Evolutionary conservation across 371 early-diverging fungal species (phyloP), one percentile per base, ranked within the genome.

Genomic region (Mucor saturninus): DNA sequence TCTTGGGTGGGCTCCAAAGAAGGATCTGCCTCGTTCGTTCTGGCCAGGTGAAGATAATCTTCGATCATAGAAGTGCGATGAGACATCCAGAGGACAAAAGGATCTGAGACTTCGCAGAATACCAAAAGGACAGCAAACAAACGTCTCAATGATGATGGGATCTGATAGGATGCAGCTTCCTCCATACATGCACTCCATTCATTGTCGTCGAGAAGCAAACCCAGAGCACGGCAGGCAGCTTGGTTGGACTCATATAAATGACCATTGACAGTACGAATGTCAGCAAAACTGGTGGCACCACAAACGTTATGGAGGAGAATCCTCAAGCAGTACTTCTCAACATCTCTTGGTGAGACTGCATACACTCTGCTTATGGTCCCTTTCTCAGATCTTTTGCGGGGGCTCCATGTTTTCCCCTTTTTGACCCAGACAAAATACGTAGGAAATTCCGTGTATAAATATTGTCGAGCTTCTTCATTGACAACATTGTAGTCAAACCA

Each of bases 311-410:
- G n/a, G 7, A 74, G 54, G 30, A 73, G 26, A 21, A 67, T 43
- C 0, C 68, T 54, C 13, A 74, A 57, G 45, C 61, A 61, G 39
- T 21, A 70, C 32, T 54, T 67, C 29, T 74, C 68, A 9, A 46
- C 31, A 21, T 65, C 71, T 28, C 30, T 68, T 26, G 68, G 68
- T 7, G 53, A 66, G 5, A 63, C 43, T 6, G 63, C 54, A 37
- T 69, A 65, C 4, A 73, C 51, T 9, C 67, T 46, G 13, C 62
- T 55, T 48, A 77, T 53, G 37, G 58, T 73, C 59, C 45, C 58
- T 26, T 65, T 56, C 7, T 32, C 42, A 6, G 56, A 56, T 32
- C 57, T 40, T 3, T 49, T 46, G n/a, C 45, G 10, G n/a, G 37
- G 26, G 42, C 38, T 14, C 28, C 14, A 11, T 15, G 21, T n/a